These are phyloP conservation scores for Murraya paniculata DNA, from an alignment of 345 rosid genomes.

Conservation along the genomic window DNA sequence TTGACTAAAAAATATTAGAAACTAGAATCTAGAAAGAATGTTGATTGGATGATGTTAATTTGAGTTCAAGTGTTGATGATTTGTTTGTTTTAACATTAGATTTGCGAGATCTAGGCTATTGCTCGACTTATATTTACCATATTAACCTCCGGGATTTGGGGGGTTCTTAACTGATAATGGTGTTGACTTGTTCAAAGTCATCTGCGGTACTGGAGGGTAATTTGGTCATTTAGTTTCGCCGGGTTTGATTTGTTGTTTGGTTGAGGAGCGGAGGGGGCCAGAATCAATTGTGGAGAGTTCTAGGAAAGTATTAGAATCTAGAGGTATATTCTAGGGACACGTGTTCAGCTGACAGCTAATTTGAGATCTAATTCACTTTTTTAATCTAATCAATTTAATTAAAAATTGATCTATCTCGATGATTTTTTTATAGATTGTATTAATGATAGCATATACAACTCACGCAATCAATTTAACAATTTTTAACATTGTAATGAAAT, in stretches of 20 bases:
- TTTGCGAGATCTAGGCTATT: background rate
- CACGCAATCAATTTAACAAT: no score
- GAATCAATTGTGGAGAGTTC: background rate
- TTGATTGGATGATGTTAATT: slow-evolving; percentile 2
- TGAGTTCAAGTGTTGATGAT: background rate
- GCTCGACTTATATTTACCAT: background rate
- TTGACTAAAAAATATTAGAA: background rate
- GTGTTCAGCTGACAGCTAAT: background rate
- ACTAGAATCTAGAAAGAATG: background rate
- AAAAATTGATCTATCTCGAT: background rate
- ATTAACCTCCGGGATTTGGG: background rate
- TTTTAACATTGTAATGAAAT: no score
- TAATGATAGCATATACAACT: no score
- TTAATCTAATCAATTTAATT: background rate
- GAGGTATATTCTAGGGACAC: background rate
- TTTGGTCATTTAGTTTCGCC: background rate
- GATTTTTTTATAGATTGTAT: background rate
- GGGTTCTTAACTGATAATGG: background rate
- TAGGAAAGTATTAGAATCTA: background rate
- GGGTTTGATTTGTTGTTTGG: background rate
- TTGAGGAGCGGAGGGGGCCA: background rate
- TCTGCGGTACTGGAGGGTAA: background rate
- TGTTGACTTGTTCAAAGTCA: background rate
- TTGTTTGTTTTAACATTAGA: background rate
- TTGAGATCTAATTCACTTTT: background rate